A percentile compares a stretch with the other conserved stretches of the same genome.
phyloP scores from a whole-genome alignment of 495 filamentous ascomycete genomes.

The Oidiodendron maius region DNA sequence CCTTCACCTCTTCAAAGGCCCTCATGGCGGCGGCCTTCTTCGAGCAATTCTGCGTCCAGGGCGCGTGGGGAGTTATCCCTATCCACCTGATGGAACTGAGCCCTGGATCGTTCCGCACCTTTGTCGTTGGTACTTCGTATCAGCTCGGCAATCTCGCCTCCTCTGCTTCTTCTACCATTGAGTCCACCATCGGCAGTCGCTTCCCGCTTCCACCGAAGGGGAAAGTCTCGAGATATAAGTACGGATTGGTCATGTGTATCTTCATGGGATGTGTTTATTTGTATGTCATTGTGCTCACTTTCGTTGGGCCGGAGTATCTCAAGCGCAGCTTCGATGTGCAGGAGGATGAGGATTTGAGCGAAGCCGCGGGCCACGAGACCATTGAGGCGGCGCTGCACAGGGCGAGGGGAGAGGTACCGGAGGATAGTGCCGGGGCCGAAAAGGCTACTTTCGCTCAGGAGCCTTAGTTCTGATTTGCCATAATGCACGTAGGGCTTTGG shows the following conservation, averaged over 20 bases:
- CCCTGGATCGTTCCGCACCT: slow-evolving; percentile 64
- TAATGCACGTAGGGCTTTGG: too few species aligned
- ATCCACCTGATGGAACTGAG: slow-evolving; percentile 77
- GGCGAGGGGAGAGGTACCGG: not conserved
- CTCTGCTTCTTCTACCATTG: slow-evolving; percentile 53
- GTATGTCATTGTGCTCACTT: slow-evolving; percentile 53
- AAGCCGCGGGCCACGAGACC: slow-evolving; percentile 34
- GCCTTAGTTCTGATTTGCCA: too few species aligned
- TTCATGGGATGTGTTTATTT: slow-evolving; percentile 64
- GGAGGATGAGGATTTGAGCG: slow-evolving; percentile 55
- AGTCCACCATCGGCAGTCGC: slow-evolving; percentile 30
- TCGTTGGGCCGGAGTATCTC: slow-evolving; percentile 60
- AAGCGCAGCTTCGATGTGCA: slow-evolving; percentile 47
- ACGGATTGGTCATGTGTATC: slow-evolving; percentile 67
- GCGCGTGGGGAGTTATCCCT: slow-evolving; percentile 61
- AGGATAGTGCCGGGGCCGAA: not conserved
- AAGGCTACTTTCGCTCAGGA: not conserved
- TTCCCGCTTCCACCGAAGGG: slow-evolving; percentile 24
- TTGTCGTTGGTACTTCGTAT: slow-evolving; percentile 64
- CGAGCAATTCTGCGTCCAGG: slow-evolving; percentile 75
- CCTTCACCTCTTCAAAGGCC: slow-evolving; percentile 46
- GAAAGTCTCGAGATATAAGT: slow-evolving; percentile 40
- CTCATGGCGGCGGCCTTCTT: slow-evolving; percentile 66
- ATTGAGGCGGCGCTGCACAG: slow-evolving; percentile 23
- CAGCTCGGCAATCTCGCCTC: slow-evolving; percentile 75